Evolutionary conservation across 2,329 filamentous ascomycete genomes (phyloP), one percentile per base, ranked within the genome.

Genomic region (Diplodia scrobiculata): DNA sequence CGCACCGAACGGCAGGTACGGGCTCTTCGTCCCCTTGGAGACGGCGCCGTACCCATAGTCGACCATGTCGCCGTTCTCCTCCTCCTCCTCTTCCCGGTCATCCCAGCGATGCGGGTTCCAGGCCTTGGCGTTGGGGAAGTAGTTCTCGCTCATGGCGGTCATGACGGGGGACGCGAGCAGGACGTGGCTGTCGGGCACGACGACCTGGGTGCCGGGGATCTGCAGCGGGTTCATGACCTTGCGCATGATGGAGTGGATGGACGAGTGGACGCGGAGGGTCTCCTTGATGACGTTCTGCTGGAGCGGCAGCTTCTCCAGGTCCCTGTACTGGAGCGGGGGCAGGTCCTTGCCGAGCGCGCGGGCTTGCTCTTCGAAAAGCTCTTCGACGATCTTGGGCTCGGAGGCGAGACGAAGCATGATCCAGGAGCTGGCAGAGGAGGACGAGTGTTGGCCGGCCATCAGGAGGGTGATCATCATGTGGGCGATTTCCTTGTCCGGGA

Each of bases 81-180:
- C 66, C 71, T 79, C 66, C 71, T 83, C 62, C 83, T 84, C 29
- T 81, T 86, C 86, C 65, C 84, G 84, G 70, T 84, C 82, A 71
- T 90, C 86, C 92, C 92, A 96, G 65, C 92, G 88, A 79, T 92
- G 90, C 60, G 92, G 92, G 75, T 96, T 87, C 92, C 92, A 97
- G 54, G 83, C 76, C 41, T 88, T 79, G 2, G 92, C 89, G 69
- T 94, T 84, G 6, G 91, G 89, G 83, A 97, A 97, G 81, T 87
- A 90, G 68, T 85, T 78, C 19, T 85, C 81, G 65, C 89, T 87
- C 66, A 87, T 83, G 66, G 88, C 87, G 32, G 89, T 89, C 68
- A 93, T 88, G 69, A 90, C 91, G 0, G 91, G 91, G 1, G 91
- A 90, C 36, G 91, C 87, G 66, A 96, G 86, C 41, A 97, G 85